Evolutionary conservation across 768 basidiomycete genomes (phyloP).

Genomic region (Pleurotus salmoneostramineus): DNA sequence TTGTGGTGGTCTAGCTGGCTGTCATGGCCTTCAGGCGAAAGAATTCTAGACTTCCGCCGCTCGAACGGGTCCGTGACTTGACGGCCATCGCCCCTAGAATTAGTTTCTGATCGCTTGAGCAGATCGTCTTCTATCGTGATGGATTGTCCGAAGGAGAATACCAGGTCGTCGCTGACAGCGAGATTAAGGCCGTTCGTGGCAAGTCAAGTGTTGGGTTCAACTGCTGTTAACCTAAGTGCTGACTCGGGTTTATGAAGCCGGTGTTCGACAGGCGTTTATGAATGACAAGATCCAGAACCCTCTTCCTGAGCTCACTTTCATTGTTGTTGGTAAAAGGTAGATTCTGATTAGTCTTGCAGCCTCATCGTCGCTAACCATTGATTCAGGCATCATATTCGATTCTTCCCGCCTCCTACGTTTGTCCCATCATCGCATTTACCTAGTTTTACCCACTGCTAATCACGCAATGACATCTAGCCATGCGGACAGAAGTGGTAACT

Average conservation of each 20-base stretch:
- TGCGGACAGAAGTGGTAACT: slow-evolving; percentile 68
- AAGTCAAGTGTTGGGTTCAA: background rate
- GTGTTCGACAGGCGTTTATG: too few species aligned
- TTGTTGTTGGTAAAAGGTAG: slow-evolving; percentile 54
- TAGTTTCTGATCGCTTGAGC: too few species aligned
- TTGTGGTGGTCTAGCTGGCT: slow-evolving; percentile 10
- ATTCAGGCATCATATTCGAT: slow-evolving; percentile 48
- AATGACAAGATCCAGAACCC: too few species aligned
- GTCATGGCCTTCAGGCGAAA: slow-evolving; percentile 14
- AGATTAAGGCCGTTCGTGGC: slow-evolving; percentile 46
- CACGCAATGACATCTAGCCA: slow-evolving; percentile 22
- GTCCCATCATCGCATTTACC: background rate
- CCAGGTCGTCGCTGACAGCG: slow-evolving; percentile 27
- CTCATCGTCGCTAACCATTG: background rate
- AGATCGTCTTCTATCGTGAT: slow-evolving; percentile 44
- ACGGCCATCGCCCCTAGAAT: too few species aligned
- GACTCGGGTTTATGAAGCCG: too few species aligned
- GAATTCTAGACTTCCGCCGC: too few species aligned
- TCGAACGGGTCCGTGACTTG: too few species aligned
- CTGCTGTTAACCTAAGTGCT: too few species aligned
- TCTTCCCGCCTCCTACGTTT: too few species aligned
- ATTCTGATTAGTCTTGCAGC: background rate
- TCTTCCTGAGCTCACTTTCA: slow-evolving; percentile 43
- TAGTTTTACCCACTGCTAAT: background rate
- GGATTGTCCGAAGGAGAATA: slow-evolving; percentile 43